These are phyloP conservation scores for Juncus inflexus DNA, from an alignment of 176 grass and related monocot genomes.

Conservation along the genomic window DNA sequence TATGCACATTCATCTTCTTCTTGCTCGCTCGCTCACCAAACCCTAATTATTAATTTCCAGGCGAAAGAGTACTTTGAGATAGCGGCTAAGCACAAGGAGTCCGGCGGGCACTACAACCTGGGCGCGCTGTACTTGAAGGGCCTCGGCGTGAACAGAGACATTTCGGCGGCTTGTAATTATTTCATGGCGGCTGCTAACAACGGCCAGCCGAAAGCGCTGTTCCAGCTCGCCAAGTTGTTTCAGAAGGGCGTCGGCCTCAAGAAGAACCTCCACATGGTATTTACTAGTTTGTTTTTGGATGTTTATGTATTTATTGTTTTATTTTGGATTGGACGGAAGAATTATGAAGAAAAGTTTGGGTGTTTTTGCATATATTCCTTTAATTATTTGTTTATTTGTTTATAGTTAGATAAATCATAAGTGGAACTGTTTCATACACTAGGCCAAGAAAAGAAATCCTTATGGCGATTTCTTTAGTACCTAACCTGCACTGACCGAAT, in stretches of 20 bases:
- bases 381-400: no score
- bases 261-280: slow-evolving; percentile 93
- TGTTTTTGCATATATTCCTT: no score
- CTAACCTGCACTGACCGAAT: no score
- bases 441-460: no score
- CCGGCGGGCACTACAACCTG: slow-evolving; percentile 95
- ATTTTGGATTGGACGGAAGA: not conserved
- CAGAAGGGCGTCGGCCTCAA: slow-evolving; percentile 91
- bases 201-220: slow-evolving; percentile 95
- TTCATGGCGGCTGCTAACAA: slow-evolving; percentile 80
- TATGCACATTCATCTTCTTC: no score
- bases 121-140: slow-evolving; percentile 93
- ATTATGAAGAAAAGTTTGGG: not conserved
- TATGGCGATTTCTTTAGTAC: no score
- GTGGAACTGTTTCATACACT: no score
- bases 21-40: no score
- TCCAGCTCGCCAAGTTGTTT: slow-evolving; percentile 93
- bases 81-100: slow-evolving; percentile 72
- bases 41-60: slow-evolving; percentile 32
- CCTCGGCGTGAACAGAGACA: slow-evolving; percentile 87
- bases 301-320: slow-evolving; percentile 18
- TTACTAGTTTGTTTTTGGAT: not conserved
- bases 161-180: slow-evolving; percentile 48
- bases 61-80: slow-evolving; percentile 89
- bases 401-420: no score